Base-by-base conservation (phyloP, 441 rosid genomes). In the Populus trichocarpa region DNA sequence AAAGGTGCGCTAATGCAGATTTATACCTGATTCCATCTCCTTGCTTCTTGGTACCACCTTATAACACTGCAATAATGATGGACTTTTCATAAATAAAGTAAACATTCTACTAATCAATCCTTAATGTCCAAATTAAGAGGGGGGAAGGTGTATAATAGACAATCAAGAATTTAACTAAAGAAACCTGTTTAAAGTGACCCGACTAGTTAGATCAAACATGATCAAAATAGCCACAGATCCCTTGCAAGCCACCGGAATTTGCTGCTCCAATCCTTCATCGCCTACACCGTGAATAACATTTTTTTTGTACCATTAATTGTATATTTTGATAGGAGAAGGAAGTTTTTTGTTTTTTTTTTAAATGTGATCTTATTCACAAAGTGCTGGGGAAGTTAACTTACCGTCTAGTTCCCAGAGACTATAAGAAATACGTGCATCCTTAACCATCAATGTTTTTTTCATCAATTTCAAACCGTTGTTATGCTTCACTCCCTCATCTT, bases 361-460 rank as follows among this genome's bases (percentile, higher is more conserved):
- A 42, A 4, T 42, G 53, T 3, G 57, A 46, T 14, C 57, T 46
- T 46, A 14, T 14, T 46, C 4, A 46, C 20, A 46, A 46, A 46
- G 14, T 46, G 50, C 50, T 40, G 20, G 20, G 57, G 20, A 46
- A 46, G 20, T 8, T 42, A 32, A 6, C 33, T 42, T 76, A 95
- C 99, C 97, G 84, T 87, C 84, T 12, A 92, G 86, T 77, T 95
- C 97, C 98, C 99, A 95, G 18, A 93, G 89, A 50, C 91, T 87
- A 75, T 90, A 92, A 42, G 92, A 89, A 78, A 95, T 91, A 1
- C 93, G 89, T 4, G 97, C 98, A 22, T 91, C 98, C 78, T 81
- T 79, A 63, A 95, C 91, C 63, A 74, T 61, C 28, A 92, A 85
- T 2, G 90, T 92, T 83, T 95, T 95, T 69, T 88, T 95, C 86